Percentiles rank a stretch among this genome's conserved stretches.
phyloP scores from a whole-genome alignment of 208 protist genomes.

The Borovskyia barvae region DNA sequence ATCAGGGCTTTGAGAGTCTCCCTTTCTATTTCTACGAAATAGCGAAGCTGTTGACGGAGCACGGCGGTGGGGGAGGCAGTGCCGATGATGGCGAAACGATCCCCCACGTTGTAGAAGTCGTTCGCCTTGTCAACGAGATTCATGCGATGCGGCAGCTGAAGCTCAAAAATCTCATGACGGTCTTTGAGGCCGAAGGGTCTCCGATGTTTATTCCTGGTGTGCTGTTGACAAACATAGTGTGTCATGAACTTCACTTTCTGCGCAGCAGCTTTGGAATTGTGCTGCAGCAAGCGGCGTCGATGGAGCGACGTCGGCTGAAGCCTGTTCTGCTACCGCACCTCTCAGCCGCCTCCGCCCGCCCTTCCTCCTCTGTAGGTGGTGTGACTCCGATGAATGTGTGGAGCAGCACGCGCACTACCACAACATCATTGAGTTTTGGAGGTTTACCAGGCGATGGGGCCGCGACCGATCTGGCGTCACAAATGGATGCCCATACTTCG shows the following conservation, averaged over 20 bases:
- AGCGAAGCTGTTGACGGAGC: slow-evolving; percentile 44
- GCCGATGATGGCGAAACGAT: slow-evolving; percentile 45
- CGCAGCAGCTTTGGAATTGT: slow-evolving; percentile 72
- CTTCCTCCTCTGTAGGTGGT: slow-evolving; percentile 4
- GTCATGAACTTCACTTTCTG: slow-evolving; percentile 78
- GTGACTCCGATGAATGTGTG: neutral
- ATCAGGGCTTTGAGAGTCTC: slow-evolving; percentile 72
- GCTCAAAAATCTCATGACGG: slow-evolving; percentile 73
- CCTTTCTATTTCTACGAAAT: slow-evolving; percentile 91
- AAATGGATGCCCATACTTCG: slow-evolving; percentile 7
- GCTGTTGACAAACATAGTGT: slow-evolving; percentile 83
- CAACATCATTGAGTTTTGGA: neutral
- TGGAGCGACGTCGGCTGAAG: slow-evolving; percentile 53
- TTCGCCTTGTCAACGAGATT: slow-evolving; percentile 78
- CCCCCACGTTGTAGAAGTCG: slow-evolving; percentile 58
- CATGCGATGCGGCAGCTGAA: slow-evolving; percentile 74
- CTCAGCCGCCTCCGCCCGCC: neutral
- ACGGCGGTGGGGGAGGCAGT: slow-evolving; percentile 27
- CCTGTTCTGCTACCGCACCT: slow-evolving; percentile 23
- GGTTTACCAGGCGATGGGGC: neutral
- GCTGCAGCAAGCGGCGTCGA: slow-evolving; percentile 60
- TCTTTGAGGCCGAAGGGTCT: slow-evolving; percentile 71
- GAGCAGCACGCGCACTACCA: slow-evolving; percentile 20
- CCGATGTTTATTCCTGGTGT: slow-evolving; percentile 86
- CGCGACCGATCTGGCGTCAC: neutral